A percentile compares a stretch with the other conserved stretches of the same genome.
phyloP scores from a whole-genome alignment of 73 alveolate species.

The Tetrahymena borealis region DNA sequence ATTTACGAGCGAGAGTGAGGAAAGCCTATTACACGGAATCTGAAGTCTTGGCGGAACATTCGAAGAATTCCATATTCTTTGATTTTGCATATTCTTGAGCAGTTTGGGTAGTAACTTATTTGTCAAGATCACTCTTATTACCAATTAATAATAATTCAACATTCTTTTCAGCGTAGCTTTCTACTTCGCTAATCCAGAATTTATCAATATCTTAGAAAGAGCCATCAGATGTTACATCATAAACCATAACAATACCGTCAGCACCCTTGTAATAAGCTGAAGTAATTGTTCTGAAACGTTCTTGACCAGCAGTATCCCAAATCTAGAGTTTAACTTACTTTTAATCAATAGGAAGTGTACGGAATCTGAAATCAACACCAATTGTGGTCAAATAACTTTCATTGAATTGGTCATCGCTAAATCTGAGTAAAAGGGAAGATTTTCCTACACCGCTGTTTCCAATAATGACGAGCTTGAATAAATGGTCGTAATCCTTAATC shows the following conservation, averaged over 20 bases:
- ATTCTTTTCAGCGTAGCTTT: slow-evolving; percentile 43
- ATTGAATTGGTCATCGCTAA: slow-evolving; percentile 54
- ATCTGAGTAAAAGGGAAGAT: slow-evolving; percentile 56
- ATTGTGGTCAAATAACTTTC: slow-evolving; percentile 60
- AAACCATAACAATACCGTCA: slow-evolving; percentile 60
- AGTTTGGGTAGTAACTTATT: slow-evolving; percentile 1
- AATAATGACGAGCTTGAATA: slow-evolving; percentile 52
- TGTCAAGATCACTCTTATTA: slow-evolving; percentile 32
- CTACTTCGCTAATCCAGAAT: slow-evolving; percentile 43
- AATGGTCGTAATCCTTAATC: slow-evolving; percentile 50
- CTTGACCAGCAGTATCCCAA: slow-evolving; percentile 80
- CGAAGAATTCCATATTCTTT: slow-evolving; percentile 14
- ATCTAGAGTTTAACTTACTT: slow-evolving; percentile 55
- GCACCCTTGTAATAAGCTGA: slow-evolving; percentile 72
- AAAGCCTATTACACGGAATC: slow-evolving; percentile 29
- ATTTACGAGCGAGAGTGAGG: slow-evolving; percentile 16
- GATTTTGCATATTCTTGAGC: slow-evolving; percentile 26
- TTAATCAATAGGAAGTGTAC: slow-evolving; percentile 53
- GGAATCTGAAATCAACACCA: slow-evolving; percentile 67
- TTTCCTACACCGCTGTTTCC: slow-evolving; percentile 69
- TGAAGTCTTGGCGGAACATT: slow-evolving; percentile 21
- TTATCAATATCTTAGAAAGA: slow-evolving; percentile 34
- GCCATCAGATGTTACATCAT: slow-evolving; percentile 25
- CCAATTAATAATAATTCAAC: slow-evolving; percentile 30
- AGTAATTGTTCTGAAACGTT: slow-evolving; percentile 55